Evolutionary conservation across 495 filamentous ascomycete genomes (phyloP).

Genomic region (Xylaria castorea): DNA sequence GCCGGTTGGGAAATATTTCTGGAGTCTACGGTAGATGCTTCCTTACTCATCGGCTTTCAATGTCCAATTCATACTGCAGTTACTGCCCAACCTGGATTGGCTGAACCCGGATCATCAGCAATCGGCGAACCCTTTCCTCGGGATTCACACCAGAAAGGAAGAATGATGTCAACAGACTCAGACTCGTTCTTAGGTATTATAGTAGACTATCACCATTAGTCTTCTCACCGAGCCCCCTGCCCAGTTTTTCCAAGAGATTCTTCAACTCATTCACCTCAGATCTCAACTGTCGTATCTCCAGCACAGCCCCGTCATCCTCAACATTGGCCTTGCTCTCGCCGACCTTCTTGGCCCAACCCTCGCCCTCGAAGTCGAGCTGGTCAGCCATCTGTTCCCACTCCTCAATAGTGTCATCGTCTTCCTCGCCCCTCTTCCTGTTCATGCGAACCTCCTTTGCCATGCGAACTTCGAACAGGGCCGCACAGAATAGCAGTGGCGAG

Average conservation of each 20-base stretch:
- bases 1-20: background rate
- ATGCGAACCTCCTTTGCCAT: constrained; percentile 69
- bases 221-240: constrained; percentile 20
- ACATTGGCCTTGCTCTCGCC: constrained; percentile 77
- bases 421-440: constrained; percentile 80
- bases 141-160: background rate
- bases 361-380: constrained; percentile 76
- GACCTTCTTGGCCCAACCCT: constrained; percentile 81
- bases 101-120: constrained; percentile 2
- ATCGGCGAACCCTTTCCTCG: constrained; percentile 11
- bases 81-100: constrained; percentile 1
- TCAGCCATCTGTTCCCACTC: constrained; percentile 88
- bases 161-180: background rate
- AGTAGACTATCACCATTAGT: background rate
- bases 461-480: constrained; percentile 75
- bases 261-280: constrained; percentile 74
- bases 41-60: background rate
- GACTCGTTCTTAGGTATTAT: background rate
- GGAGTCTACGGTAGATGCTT: background rate
- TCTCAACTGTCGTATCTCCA: constrained; percentile 72
- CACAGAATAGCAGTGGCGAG: constrained; percentile 80
- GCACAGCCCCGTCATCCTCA: constrained; percentile 69
- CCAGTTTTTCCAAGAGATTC: constrained; percentile 30
- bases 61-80: background rate
- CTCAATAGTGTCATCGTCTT: constrained; percentile 86